These are phyloP conservation scores for Corylus heterophylla DNA, from an alignment of 306 rosid genomes.

Conservation along the genomic window DNA sequence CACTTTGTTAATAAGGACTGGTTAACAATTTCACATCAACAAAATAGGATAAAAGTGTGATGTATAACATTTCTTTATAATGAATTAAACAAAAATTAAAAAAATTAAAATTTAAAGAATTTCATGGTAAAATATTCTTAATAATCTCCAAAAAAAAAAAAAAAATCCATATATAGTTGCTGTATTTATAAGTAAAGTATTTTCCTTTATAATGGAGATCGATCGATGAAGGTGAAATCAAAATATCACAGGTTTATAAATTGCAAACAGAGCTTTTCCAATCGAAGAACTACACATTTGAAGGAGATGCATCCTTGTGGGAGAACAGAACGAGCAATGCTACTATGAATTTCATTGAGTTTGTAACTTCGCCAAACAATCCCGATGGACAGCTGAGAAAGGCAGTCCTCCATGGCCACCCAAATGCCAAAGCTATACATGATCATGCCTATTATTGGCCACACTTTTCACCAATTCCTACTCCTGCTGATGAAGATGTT, in stretches of 20 bases:
- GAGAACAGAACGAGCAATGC: slow-evolving; percentile 19
- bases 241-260: slow-evolving; percentile 28
- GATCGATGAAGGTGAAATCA: too few relatives aligned
- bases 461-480: slow-evolving; percentile 55
- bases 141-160: too few relatives aligned
- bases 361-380: slow-evolving; percentile 66
- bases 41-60: too few relatives aligned
- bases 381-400: slow-evolving; percentile 51
- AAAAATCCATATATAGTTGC: too few relatives aligned
- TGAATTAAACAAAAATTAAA: too few relatives aligned
- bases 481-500: slow-evolving; percentile 48
- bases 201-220: too few relatives aligned
- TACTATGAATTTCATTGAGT: slow-evolving; percentile 34
- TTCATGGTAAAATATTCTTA: too few relatives aligned
- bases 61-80: too few relatives aligned
- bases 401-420: slow-evolving; percentile 26
- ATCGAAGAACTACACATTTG: slow-evolving; percentile 33
- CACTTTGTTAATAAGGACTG: too few relatives aligned
- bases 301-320: slow-evolving; percentile 44
- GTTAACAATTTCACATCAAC: too few relatives aligned
- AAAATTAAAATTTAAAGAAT: too few relatives aligned
- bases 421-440: slow-evolving; percentile 34
- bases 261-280: slow-evolving; percentile 39
- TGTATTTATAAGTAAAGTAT: too few relatives aligned
- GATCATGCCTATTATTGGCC: slow-evolving; percentile 63